Base-by-base conservation (phyloP, 2,329 filamentous ascomycete species). In the Lecanicillium sp. region DNA sequence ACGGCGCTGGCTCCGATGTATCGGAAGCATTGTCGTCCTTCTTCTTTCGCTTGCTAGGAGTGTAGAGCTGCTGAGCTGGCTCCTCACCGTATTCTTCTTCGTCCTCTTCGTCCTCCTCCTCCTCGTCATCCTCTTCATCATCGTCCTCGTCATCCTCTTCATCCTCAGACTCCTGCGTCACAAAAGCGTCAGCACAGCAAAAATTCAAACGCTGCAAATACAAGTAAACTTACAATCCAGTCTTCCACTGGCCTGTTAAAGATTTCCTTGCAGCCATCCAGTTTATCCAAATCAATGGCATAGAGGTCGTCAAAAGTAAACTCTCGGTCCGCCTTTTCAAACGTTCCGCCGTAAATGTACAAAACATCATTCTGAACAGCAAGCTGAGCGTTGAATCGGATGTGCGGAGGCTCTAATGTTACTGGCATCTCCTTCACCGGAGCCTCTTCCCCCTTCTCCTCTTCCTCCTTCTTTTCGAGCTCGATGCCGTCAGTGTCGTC, bases 251-350 rank as follows among this genome's bases (percentile, higher is more conserved):
- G 84, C 38, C 86, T 74, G 57, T 73, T 85, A 66, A 90, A 96
- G 34, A 96, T 76, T 61, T 95, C 84, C 57, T 88, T 90, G 47
- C 92, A 90, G 4, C 92, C 92, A 50, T 96, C 88, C 44, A 98
- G 71, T 60, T 95, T 95, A 43, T 83, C 89, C n/a, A 98, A 70
- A 53, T 98, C 88, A 43, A 96, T 80, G 3, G 87, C 82, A 62
- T 94, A 94, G 60, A 98, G 70, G 52, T 98, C 92, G 50, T 95
- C 89, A 59, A 96, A 95, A 0, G 89, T 96, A 53, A 85, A 95
- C 59, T 98, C 92, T 16, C 86, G 76, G 52, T 98, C 92, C 14
- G 86, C 90, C 56, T 94, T 92, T 56, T 98, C 92, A 52, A 84
- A 95, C 0, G 90, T 98, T 14, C 92, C 92, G 20, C 92, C 89